Base-by-base conservation (phyloP, 192 early-diverging fungal genomes). In the Entomortierella beljakovae region DNA sequence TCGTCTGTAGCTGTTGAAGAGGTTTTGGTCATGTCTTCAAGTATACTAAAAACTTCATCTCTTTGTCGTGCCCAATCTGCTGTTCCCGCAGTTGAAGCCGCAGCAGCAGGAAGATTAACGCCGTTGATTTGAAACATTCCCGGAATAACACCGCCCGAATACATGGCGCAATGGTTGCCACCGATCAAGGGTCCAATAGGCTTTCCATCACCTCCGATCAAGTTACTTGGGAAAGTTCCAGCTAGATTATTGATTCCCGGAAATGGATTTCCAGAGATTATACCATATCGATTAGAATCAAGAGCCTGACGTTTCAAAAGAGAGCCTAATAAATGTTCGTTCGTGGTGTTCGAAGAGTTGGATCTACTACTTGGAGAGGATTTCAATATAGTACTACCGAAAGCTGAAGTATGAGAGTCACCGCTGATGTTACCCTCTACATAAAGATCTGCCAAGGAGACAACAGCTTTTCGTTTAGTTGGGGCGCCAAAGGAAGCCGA, bases 1-100 rank as follows among this genome's bases (percentile, higher is more conserved):
- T 95, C 93, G 64, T 60, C 81, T 46, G 43, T 3, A 25, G 54
- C 34, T 7, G 65, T 65, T 0, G 75, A 57, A 29, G 56, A 55
- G 0, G 75, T 26, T 23, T 64, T 69, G 10, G 61, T 51, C 29
- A 79, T 79, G 34, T 57, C 70, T 26, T 79, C 75, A 61, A 79
- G 69, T 20, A 79, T 79, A 34, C 62, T 79, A 10, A 79, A 61
- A 28, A 79, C 57, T 50, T 79, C 75, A n/a, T 79, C 75, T 13
- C 75, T 55, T 48, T 79, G 75, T 38, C 13, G 75, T 43, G n/a
- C 65, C 67, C 29, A 70, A 61, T 31, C 75, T 28, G 49, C 70
- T 64, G 43, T 37, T n/a, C n/a, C n/a, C n/a, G n/a, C n/a, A n/a
- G 35, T 16, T 57, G 33, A 28, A 28, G 22, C 33, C 43, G 16